A percentile compares a stretch with the other conserved stretches of the same genome.
Evolutionary conservation across 768 basidiomycete genomes (phyloP).

Genomic region (Lentinula edodes): DNA sequence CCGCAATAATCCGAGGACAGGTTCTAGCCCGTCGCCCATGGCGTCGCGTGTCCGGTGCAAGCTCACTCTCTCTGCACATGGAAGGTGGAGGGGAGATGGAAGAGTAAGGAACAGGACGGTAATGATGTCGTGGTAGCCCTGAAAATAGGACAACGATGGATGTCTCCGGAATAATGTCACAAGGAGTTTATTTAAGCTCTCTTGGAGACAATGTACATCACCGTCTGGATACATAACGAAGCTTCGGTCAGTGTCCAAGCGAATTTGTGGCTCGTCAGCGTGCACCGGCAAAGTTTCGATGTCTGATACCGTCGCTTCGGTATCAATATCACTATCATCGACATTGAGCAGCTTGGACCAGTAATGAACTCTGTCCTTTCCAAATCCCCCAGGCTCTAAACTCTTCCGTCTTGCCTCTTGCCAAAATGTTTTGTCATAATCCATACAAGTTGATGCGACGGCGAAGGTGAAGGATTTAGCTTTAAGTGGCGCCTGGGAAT

Average conservation of each 20-base stretch:
- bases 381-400: constrained; percentile 60
- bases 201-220: constrained; percentile 42
- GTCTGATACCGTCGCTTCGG: neutral
- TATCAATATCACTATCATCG: constrained; percentile 13
- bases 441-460: constrained; percentile 10
- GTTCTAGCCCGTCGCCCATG: constrained; percentile 82
- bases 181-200: constrained; percentile 64
- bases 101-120: constrained; percentile 78
- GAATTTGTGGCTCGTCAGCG: constrained; percentile 81
- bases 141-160: constrained; percentile 77
- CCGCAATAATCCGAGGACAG: constrained; percentile 68
- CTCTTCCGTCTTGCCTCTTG: constrained; percentile 31
- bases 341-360: constrained; percentile 45
- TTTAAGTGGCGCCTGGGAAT: neutral
- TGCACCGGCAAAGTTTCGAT: constrained; percentile 30
- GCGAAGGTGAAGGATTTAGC: neutral
- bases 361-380: constrained; percentile 43
- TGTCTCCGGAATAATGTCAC: constrained; percentile 70
- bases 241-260: constrained; percentile 85
- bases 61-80: constrained; percentile 67
- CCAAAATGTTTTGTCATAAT: constrained; percentile 37
- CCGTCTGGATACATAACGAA: constrained; percentile 93
- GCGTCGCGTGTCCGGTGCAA: constrained; percentile 79
- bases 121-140: constrained; percentile 91
- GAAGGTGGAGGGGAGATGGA: constrained; percentile 50